Base-by-base conservation (phyloP, 306 rosid species). In the Dryas drummondii region DNA sequence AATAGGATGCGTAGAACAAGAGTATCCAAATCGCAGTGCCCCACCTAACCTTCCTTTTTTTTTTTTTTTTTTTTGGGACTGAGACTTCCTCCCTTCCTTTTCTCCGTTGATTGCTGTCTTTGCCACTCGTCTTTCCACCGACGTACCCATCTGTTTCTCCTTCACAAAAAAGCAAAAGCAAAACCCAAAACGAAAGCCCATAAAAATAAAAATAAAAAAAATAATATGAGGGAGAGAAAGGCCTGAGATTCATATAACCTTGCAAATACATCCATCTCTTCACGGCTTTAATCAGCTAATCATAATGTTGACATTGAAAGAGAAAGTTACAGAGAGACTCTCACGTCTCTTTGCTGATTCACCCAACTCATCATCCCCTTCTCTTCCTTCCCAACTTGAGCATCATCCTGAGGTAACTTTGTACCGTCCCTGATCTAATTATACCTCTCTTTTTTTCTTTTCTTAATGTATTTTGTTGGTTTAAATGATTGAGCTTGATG, bases 261-360 rank as follows among this genome's bases (percentile, higher is more conserved):
- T 57, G 40, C 70, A 50, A 32, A 32, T 32, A 32, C 32, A 6
- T 48, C 7, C 15, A 15, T 60, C 9, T 40, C 50, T 14, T 5
- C 27, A 10, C 41, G 45, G 76, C 13, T 41, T 46, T 72, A 17
- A 6, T 51, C 50, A 58, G 14, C 60, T 52, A 44, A 27, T 47
- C 70, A 68, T 64, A 50, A 91, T 89, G 99, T 9, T 84, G n/a
- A 22, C 92, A 53, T 79, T 96, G 61, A 96, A 76, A 76, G 91
- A 92, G 6, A 96, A 85, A 68, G 85, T 96, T 22, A 70, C 90
- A 2, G 86, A 83, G 77, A 94, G 79, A 80, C 57, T 94, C 15
- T 86, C 92, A 6, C 78, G 89, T 82, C 74, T 92, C 71, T 85
- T 96, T 75, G 71, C 87, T 17, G 84, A 84, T 80, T 76, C 93